Conservation (phyloP, 176 grass and related monocot genomes). For the Oryza punctata region DNA sequence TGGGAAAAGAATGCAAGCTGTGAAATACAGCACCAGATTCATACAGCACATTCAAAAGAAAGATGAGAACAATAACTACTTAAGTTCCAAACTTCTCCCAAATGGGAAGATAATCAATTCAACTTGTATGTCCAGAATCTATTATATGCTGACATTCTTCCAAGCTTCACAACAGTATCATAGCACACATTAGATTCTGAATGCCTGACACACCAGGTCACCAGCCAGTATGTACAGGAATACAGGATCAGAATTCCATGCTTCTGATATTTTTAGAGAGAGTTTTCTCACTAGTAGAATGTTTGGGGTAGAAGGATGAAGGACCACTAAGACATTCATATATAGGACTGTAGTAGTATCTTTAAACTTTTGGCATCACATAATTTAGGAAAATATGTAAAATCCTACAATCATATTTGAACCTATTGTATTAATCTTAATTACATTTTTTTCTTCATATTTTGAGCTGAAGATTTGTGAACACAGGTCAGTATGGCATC, state of each 20-base stretch:
- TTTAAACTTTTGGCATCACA: background rate
- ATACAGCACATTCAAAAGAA: background rate
- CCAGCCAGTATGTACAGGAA: background rate
- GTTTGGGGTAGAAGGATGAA: background rate
- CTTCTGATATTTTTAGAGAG: background rate
- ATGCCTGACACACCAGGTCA: slow-evolving; percentile 8
- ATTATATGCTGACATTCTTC: background rate
- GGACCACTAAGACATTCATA: background rate
- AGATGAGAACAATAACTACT: slow-evolving; percentile 11
- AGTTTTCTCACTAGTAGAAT: background rate
- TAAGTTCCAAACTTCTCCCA: slow-evolving; percentile 9
- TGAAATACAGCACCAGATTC: background rate
- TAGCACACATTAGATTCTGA: background rate
- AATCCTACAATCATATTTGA: background rate
- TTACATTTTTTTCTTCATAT: background rate
- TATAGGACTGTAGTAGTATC: background rate
- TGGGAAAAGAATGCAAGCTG: background rate
- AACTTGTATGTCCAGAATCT: background rate
- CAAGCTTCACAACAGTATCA: background rate
- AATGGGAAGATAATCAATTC: background rate
- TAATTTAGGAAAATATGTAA: background rate
- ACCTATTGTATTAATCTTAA: background rate
- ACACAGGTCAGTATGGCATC: background rate
- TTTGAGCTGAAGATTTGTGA: background rate
- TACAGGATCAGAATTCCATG: background rate